phyloP scores from a whole-genome alignment of 208 protist genomes.

The Crithidia expoeki region DNA sequence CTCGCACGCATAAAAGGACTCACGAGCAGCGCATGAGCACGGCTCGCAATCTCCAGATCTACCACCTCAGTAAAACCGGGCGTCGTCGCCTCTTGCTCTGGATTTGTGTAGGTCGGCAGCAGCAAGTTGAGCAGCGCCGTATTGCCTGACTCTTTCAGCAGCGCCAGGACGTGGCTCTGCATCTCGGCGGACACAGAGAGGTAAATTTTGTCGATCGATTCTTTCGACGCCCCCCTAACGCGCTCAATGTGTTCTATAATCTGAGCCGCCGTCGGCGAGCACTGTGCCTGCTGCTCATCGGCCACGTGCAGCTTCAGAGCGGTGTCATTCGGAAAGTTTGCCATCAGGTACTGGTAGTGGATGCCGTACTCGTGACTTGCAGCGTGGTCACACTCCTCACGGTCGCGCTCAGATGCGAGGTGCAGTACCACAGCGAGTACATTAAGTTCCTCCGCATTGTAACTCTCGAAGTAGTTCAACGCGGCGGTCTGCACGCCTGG shows the following conservation, averaged over 20 bases:
- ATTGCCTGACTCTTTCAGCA: slow-evolving; percentile 23
- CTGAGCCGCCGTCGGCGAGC: slow-evolving; percentile 38
- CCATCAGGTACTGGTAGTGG: slow-evolving; percentile 55
- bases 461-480: slow-evolving; percentile 29
- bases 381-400: slow-evolving; percentile 26
- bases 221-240: neutral
- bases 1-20: slow-evolving; percentile 45
- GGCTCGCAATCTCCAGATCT: slow-evolving; percentile 44
- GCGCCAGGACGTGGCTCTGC: slow-evolving; percentile 29
- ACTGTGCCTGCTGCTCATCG: slow-evolving; percentile 36
- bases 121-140: slow-evolving; percentile 26
- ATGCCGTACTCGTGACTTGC: slow-evolving; percentile 31
- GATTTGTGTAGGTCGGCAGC: slow-evolving; percentile 13
- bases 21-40: slow-evolving; percentile 40
- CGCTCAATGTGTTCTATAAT: slow-evolving; percentile 35
- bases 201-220: slow-evolving; percentile 39
- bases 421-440: slow-evolving; percentile 48
- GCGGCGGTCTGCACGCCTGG: slow-evolving; percentile 33
- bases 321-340: slow-evolving; percentile 38
- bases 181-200: slow-evolving; percentile 33
- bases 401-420: slow-evolving; percentile 10
- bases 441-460: slow-evolving; percentile 1
- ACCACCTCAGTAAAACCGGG: slow-evolving; percentile 43
- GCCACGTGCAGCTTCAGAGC: slow-evolving; percentile 28
- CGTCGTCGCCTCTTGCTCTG: slow-evolving; percentile 3